These are phyloP conservation scores for Colletotrichum theobromicola DNA, from an alignment of 2,329 filamentous ascomycete genomes.

Conservation along the genomic window DNA sequence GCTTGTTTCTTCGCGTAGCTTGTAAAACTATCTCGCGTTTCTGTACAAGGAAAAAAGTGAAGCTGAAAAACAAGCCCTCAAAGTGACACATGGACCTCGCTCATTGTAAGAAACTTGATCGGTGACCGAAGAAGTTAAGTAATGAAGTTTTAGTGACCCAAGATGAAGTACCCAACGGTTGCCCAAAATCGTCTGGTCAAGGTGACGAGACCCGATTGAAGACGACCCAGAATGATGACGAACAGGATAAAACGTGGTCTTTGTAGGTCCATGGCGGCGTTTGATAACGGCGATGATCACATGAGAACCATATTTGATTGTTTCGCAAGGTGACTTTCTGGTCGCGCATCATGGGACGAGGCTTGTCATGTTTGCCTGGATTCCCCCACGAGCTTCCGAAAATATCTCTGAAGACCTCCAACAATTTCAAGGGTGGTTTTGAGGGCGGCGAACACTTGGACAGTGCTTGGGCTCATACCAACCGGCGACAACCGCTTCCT, in stretches of 20 bases:
- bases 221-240: neutral
- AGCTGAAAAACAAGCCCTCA: neutral
- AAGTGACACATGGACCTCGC: neutral
- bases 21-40: neutral
- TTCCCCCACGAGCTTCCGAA: neutral
- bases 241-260: neutral
- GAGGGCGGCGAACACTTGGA: constrained; percentile 4
- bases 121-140: neutral
- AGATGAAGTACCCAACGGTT: neutral
- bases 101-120: neutral
- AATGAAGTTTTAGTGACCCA: neutral
- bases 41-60: neutral
- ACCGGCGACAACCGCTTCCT: neutral
- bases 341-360: neutral
- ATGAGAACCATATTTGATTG: too few relatives aligned
- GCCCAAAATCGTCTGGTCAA: neutral
- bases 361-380: neutral
- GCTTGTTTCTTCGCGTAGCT: neutral
- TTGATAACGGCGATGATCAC: neutral
- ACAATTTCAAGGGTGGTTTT: neutral
- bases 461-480: constrained; percentile 4
- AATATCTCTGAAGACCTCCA: neutral
- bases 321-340: too few relatives aligned
- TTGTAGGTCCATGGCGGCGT: neutral
- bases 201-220: neutral